These are phyloP conservation scores for Cyberlindnera maclurae DNA, from an alignment of 805 yeast genomes.

Conservation along the genomic window DNA sequence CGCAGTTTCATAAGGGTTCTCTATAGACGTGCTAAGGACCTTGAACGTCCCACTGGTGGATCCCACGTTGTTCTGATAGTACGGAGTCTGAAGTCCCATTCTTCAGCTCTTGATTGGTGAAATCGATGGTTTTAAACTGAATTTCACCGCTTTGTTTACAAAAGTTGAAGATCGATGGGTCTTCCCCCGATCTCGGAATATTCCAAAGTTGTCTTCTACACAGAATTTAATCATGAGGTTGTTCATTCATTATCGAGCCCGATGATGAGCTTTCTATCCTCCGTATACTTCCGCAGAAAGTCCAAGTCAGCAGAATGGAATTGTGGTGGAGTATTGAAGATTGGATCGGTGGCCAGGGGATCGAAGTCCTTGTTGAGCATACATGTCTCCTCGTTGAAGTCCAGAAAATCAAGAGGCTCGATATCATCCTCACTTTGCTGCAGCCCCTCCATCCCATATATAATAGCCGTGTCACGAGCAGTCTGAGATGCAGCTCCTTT, in stretches of 20 bases:
- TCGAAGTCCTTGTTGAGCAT: constrained; percentile 18
- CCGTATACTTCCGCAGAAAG: constrained; percentile 14
- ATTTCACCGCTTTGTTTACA: too few relatives aligned
- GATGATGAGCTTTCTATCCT: constrained; percentile 18
- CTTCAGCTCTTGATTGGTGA: too few relatives aligned
- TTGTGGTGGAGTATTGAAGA: constrained; percentile 9
- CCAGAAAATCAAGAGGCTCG: constrained; percentile 6
- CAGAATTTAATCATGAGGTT: background rate
- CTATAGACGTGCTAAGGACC: constrained; percentile 17
- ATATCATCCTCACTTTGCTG: background rate
- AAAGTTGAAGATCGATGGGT: too few relatives aligned
- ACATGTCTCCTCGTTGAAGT: constrained; percentile 8
- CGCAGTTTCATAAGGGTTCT: constrained; percentile 25
- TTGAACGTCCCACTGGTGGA: constrained; percentile 10
- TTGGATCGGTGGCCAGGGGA: constrained; percentile 20
- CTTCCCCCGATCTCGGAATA: background rate
- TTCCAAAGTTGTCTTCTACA: background rate
- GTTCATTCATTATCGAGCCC: constrained; percentile 2
- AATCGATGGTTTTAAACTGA: too few relatives aligned
- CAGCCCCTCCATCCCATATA: constrained; percentile 1
- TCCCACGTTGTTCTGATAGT: too few relatives aligned
- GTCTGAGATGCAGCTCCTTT: constrained; percentile 3
- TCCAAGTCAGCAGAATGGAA: constrained; percentile 11
- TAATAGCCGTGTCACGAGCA: constrained; percentile 1
- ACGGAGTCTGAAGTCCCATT: too few relatives aligned